phyloP scores from a whole-genome alignment of 768 basidiomycete genomes.

The Mycena sanguinolenta region DNA sequence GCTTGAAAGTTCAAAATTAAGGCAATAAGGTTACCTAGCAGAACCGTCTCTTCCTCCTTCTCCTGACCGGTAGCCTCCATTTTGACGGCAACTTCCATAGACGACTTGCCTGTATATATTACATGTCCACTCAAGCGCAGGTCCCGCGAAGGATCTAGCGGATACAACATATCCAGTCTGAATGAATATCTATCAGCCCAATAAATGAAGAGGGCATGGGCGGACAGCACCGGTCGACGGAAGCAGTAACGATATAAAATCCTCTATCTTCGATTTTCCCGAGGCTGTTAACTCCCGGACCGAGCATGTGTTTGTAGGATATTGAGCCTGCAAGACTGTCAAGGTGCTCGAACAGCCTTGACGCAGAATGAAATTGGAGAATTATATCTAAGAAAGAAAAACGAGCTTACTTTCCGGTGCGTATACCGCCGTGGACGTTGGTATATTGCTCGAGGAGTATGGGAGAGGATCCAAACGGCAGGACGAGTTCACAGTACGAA shows the following conservation, averaged over 20 bases:
- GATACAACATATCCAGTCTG: constrained; percentile 77
- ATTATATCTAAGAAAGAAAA: not conserved
- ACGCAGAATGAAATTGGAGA: not conserved
- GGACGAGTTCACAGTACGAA: constrained; percentile 74
- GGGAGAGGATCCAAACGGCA: constrained; percentile 74
- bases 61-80: constrained; percentile 76
- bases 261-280: constrained; percentile 72
- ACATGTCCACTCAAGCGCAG: constrained; percentile 85
- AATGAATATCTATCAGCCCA: not conserved
- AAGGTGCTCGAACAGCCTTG: constrained; percentile 81
- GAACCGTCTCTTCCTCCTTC: constrained; percentile 68
- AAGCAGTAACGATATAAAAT: constrained; percentile 88
- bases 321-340: constrained; percentile 90
- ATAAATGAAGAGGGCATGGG: not conserved
- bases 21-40: constrained; percentile 63
- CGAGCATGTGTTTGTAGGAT: constrained; percentile 86
- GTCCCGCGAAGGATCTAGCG: constrained; percentile 72
- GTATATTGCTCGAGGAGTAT: constrained; percentile 76
- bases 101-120: constrained; percentile 80
- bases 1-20: constrained; percentile 6
- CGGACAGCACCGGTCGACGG: constrained; percentile 74
- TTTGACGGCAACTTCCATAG: constrained; percentile 89
- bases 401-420: constrained; percentile 68
- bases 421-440: constrained; percentile 78
- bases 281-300: constrained; percentile 68